phyloP scores from a whole-genome alignment of 1,139 yeast genomes.

The Scheffersomyces segobiensis region DNA sequence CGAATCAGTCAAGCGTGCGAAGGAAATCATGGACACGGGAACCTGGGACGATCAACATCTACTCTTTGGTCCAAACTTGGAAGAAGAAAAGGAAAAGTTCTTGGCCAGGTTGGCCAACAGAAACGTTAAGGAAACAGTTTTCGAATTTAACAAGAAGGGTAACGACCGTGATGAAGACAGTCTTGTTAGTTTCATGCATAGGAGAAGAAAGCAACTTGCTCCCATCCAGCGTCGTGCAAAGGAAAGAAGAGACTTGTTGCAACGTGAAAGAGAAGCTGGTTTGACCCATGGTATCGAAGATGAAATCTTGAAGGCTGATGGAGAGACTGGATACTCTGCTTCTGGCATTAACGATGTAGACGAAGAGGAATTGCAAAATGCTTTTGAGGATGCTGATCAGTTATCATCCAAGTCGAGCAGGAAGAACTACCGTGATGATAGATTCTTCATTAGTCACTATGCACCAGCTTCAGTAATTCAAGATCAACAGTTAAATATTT shows the following conservation, averaged over 20 bases:
- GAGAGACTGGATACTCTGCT: constrained; percentile 56
- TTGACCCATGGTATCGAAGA: constrained; percentile 72
- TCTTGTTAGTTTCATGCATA: constrained; percentile 79
- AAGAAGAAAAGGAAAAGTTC: constrained; percentile 71
- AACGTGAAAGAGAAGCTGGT: constrained; percentile 76
- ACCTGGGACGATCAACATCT: constrained; percentile 87
- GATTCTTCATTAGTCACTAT: constrained; percentile 83
- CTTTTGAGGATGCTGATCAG: constrained; percentile 58
- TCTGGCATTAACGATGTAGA: constrained; percentile 22
- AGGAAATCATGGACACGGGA: constrained; percentile 72
- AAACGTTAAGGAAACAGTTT: constrained; percentile 81
- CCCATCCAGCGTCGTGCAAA: constrained; percentile 79
- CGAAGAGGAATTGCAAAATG: constrained; percentile 40
- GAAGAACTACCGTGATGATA: constrained; percentile 73
- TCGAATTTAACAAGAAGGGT: constrained; percentile 70
- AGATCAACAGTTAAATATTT: constrained; percentile 72
- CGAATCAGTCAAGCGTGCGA: constrained; percentile 82
- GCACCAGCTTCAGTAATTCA: constrained; percentile 81
- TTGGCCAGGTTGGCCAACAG: constrained; percentile 71
- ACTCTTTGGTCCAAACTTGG: constrained; percentile 70
- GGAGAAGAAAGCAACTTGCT: constrained; percentile 83
- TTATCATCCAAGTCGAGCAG: constrained; percentile 34
- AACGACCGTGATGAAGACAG: constrained; percentile 57
- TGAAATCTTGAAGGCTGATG: constrained; percentile 57
- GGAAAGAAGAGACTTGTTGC: constrained; percentile 68